These are phyloP conservation scores for Bruguiera parviflora DNA, from an alignment of 345 rosid genomes.

Conservation along the genomic window DNA sequence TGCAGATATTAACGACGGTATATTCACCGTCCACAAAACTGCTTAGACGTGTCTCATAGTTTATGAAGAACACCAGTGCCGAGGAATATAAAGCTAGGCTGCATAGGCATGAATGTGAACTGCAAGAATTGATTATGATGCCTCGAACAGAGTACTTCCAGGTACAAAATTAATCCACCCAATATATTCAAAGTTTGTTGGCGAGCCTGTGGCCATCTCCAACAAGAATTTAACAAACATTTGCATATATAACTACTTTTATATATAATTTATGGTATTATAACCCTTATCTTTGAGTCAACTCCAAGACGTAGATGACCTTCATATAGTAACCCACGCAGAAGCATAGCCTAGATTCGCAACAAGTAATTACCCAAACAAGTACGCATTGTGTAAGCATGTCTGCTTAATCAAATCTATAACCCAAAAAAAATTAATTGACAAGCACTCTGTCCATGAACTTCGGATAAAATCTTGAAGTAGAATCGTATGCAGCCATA, in stretches of 20 bases:
- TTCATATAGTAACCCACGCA: slow-evolving; percentile 28
- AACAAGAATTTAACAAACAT: slow-evolving; percentile 40
- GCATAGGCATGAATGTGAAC: slow-evolving; percentile 4
- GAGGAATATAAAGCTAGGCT: no score
- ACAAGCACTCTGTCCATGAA: slow-evolving; percentile 6
- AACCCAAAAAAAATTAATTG: not conserved
- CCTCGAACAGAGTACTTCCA: not conserved
- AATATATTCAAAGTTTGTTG: slow-evolving; percentile 56
- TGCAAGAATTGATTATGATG: not conserved
- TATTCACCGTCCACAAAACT: no score
- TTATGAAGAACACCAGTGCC: no score
- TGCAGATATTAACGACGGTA: no score
- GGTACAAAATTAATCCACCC: not conserved
- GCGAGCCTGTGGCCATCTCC: slow-evolving; percentile 31
- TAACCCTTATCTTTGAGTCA: slow-evolving; percentile 23
- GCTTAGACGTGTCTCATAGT: no score
- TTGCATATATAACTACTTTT: slow-evolving; percentile 9
- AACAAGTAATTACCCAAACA: slow-evolving; percentile 37
- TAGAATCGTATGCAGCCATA: slow-evolving; percentile 16
- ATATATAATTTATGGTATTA: not conserved
- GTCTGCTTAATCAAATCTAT: slow-evolving; percentile 8
- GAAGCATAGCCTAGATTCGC: slow-evolving; percentile 30
- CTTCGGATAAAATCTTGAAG: slow-evolving; percentile 2
- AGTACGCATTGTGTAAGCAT: slow-evolving; percentile 12
- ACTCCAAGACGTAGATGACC: slow-evolving; percentile 21